Conservation (phyloP, 768 basidiomycete species). For the Calocybe cyanea region DNA sequence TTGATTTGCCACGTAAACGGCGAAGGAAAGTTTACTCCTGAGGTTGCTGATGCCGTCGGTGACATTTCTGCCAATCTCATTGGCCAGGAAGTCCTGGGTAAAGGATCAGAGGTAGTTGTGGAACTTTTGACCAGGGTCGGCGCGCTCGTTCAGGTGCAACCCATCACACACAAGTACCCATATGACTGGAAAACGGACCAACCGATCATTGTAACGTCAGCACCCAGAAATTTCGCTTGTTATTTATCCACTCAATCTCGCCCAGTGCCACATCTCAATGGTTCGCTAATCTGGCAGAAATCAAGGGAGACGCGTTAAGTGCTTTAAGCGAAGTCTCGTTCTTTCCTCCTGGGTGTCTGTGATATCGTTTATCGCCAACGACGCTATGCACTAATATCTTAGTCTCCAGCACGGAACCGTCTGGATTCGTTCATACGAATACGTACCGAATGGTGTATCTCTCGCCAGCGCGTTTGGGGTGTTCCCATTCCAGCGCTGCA, state of each 20-base stretch:
- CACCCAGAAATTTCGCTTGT: conserved; percentile 2
- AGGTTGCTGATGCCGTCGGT: conserved; percentile 58
- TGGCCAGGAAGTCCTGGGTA: conserved; percentile 70
- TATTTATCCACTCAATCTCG: background rate
- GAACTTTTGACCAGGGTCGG: conserved; percentile 52
- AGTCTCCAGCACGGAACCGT: conserved; percentile 69
- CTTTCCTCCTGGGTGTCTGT: conserved; percentile 68
- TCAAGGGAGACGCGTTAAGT: conserved; percentile 72
- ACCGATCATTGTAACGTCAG: conserved; percentile 87
- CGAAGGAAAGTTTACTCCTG: conserved; percentile 64
- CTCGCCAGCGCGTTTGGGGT: conserved; percentile 95
- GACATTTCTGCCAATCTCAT: conserved; percentile 44
- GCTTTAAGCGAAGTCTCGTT: conserved; percentile 72
- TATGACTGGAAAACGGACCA: conserved; percentile 96
- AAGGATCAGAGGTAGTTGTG: conserved; percentile 66
- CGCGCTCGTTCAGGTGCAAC: conserved; percentile 62
- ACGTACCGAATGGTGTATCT: conserved; percentile 98
- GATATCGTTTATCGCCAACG: background rate
- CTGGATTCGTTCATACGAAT: conserved; percentile 82
- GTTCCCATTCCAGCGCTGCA: conserved; percentile 92
- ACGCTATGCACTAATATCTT: background rate
- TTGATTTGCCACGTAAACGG: conserved; percentile 82
- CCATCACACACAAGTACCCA: conserved; percentile 84
- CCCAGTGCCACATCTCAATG: conserved; percentile 89
- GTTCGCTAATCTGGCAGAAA: conserved; percentile 88